A percentile compares a stretch with the other conserved stretches of the same genome.
These are phyloP conservation scores for Wickerhamomyces canadensis DNA, from an alignment of 805 yeast genomes.

Conservation along the genomic window DNA sequence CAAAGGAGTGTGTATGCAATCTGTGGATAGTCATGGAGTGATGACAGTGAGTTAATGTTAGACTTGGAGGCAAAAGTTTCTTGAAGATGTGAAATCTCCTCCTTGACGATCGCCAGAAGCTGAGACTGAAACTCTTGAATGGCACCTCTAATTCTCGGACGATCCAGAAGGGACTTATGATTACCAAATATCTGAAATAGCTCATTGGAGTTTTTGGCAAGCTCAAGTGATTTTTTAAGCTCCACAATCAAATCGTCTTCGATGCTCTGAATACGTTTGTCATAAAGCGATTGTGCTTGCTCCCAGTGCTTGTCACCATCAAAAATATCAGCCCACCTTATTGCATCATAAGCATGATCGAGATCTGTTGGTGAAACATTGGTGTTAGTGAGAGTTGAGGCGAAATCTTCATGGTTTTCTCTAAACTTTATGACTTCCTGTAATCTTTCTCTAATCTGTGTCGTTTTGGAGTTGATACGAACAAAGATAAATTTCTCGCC, in stretches of 20 bases:
- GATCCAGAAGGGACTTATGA: slow-evolving; percentile 41
- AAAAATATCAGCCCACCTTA: slow-evolving; percentile 32
- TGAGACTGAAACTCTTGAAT: slow-evolving; percentile 53
- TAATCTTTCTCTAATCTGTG: slow-evolving; percentile 36
- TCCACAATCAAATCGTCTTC: slow-evolving; percentile 40
- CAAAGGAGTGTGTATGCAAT: slow-evolving; percentile 44
- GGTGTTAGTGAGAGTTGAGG: slow-evolving; percentile 27
- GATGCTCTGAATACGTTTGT: slow-evolving; percentile 34
- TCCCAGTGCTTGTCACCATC: slow-evolving; percentile 38
- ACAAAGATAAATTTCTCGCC: slow-evolving; percentile 66
- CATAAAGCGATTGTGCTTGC: slow-evolving; percentile 35
- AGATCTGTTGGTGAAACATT: slow-evolving; percentile 26
- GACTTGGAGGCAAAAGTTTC: slow-evolving; percentile 31
- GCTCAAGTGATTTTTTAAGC: slow-evolving; percentile 33
- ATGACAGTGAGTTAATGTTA: slow-evolving; percentile 31
- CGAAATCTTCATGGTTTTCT: slow-evolving; percentile 45
- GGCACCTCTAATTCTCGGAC: slow-evolving; percentile 53
- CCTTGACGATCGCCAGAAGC: slow-evolving; percentile 42
- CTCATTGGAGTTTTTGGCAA: slow-evolving; percentile 38
- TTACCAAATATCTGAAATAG: slow-evolving; percentile 46
- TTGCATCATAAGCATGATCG: slow-evolving; percentile 35
- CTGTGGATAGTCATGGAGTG: slow-evolving; percentile 42
- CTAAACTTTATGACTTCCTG: slow-evolving; percentile 42
- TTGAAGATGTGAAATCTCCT: slow-evolving; percentile 40
- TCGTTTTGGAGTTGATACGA: slow-evolving; percentile 44